Evolutionary conservation across 2,329 filamentous ascomycete genomes (phyloP).

Genomic region (Pseudogymnoascus sp.): DNA sequence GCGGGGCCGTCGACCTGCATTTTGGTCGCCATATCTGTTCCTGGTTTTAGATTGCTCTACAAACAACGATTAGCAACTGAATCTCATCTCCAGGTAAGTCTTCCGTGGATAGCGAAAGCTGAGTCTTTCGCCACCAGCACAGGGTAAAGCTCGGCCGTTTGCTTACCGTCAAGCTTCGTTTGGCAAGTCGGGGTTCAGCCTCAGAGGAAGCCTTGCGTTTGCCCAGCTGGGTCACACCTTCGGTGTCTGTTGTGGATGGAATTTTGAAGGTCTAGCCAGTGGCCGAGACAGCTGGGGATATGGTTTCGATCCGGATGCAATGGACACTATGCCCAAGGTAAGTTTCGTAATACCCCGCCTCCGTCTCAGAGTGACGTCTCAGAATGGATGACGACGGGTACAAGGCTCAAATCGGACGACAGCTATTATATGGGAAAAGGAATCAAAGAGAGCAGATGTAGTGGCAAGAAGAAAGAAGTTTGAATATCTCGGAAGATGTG

Average conservation of each 20-base stretch:
- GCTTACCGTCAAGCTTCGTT: slow-evolving; percentile 6
- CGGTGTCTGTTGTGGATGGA: slow-evolving; percentile 2
- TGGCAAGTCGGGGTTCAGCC: slow-evolving; percentile 6
- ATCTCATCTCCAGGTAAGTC: not conserved
- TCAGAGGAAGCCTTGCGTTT: slow-evolving; percentile 6
- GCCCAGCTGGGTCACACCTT: slow-evolving; percentile 6
- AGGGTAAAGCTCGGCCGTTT: not conserved
- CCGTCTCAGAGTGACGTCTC: slow-evolving; percentile 5
- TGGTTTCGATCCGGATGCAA: not conserved
- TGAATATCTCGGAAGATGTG: not conserved
- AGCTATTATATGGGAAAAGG: not conserved
- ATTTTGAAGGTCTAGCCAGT: slow-evolving; percentile 6
- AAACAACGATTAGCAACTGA: not conserved
- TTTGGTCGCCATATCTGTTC: slow-evolving; percentile 47
- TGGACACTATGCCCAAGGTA: not conserved
- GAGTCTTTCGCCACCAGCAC: not conserved
- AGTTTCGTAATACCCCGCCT: not conserved
- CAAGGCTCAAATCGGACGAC: not conserved
- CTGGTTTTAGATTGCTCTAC: not conserved
- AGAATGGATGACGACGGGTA: not conserved
- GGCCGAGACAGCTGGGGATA: not conserved
- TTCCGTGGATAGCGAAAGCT: not conserved
- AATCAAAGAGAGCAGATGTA: not conserved
- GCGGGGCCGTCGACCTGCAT: slow-evolving; percentile 58
- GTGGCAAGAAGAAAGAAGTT: not conserved